Percentiles rank a stretch among this genome's conserved stretches.
These are phyloP conservation scores for Sporothrix globosa DNA, from an alignment of 2,329 filamentous ascomycete genomes.

Conservation along the genomic window DNA sequence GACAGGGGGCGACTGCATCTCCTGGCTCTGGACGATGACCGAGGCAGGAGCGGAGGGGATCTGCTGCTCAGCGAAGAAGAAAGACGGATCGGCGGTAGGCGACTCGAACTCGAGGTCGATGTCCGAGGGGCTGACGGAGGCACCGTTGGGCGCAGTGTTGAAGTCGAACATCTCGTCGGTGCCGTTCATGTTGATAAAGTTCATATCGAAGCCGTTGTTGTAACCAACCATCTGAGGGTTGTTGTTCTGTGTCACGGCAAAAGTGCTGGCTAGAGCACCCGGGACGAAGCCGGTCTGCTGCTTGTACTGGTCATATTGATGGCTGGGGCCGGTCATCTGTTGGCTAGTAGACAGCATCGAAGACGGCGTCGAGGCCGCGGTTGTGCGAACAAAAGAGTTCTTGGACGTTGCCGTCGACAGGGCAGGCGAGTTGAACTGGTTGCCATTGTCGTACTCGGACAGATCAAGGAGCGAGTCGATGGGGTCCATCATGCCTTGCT, in stretches of 20 bases:
- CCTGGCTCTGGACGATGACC: constrained; percentile 68
- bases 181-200: constrained; percentile 56
- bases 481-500: constrained; percentile 48
- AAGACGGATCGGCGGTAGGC: constrained; percentile 57
- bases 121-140: constrained; percentile 61
- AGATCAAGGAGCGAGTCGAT: constrained; percentile 64
- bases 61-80: constrained; percentile 60
- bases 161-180: constrained; percentile 73
- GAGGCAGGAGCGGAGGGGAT: constrained; percentile 42
- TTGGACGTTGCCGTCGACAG: constrained; percentile 60
- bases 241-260: constrained; percentile 71
- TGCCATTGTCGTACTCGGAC: constrained; percentile 64
- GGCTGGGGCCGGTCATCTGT: constrained; percentile 77
- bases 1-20: constrained; percentile 53
- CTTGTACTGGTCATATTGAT: constrained; percentile 93
- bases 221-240: constrained; percentile 57
- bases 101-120: constrained; percentile 73
- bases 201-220: constrained; percentile 49
- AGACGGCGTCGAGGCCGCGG: constrained; percentile 51
- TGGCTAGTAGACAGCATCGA: constrained; percentile 57
- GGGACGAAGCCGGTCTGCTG: constrained; percentile 93
- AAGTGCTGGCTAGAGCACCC: constrained; percentile 77
- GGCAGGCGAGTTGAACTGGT: constrained; percentile 62
- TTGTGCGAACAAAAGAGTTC: constrained; percentile 54
- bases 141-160: constrained; percentile 66